Conservation (phyloP, 2,329 filamentous ascomycete species). For the Arthrocladium fulminans region DNA sequence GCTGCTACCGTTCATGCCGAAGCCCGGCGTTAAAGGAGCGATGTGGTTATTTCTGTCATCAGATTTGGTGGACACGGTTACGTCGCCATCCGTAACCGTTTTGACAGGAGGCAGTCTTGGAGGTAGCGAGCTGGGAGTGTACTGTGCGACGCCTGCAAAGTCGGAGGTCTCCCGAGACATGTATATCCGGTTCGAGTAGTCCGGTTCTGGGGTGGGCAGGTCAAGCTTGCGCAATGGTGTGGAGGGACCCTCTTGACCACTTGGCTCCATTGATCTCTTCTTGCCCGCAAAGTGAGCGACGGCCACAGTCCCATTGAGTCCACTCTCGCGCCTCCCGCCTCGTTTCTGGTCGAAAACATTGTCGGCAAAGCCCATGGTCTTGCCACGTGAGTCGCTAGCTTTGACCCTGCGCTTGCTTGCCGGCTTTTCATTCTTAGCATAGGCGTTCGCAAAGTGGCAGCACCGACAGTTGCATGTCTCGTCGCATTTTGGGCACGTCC, state of each 20-base stretch:
- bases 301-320: not conserved
- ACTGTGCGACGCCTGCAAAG: constrained; percentile 11
- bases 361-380: constrained; percentile 29
- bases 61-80: not conserved
- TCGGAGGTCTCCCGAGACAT: constrained; percentile 18
- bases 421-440: constrained; percentile 29
- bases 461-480: constrained; percentile 30
- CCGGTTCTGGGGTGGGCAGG: constrained; percentile 21
- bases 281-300: constrained; percentile 17
- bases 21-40: constrained; percentile 1
- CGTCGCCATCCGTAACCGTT: constrained; percentile 15
- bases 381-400: constrained; percentile 27
- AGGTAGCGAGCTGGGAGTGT: constrained; percentile 10
- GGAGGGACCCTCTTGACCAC: constrained; percentile 12
- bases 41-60: not conserved
- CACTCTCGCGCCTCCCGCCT: constrained; percentile 20
- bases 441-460: constrained; percentile 29
- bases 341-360: constrained; percentile 32
- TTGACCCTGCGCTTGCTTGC: constrained; percentile 27
- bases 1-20: constrained; percentile 9
- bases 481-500: constrained; percentile 29
- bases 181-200: constrained; percentile 15
- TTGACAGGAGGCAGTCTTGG: constrained; percentile 19
- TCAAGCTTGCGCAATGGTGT: constrained; percentile 20
- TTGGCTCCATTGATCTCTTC: constrained; percentile 17